phyloP scores from a whole-genome alignment of 192 early-diverging fungal species.

The Coemansia sp. region DNA sequence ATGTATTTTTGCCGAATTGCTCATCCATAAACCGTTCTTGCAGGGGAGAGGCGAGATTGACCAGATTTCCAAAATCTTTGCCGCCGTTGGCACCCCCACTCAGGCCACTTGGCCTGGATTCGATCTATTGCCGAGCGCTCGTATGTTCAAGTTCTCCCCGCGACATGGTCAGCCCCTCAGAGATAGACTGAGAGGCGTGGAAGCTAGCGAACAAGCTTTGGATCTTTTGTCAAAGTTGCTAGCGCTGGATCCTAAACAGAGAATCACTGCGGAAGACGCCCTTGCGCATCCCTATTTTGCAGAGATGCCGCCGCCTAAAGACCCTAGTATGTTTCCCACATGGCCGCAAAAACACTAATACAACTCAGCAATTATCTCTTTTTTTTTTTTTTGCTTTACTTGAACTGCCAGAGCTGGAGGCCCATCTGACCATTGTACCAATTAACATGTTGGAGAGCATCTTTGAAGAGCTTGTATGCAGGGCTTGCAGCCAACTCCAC shows the following conservation, averaged over 20 bases:
- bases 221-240: slow-evolving; percentile 78
- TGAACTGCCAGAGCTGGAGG: not conserved
- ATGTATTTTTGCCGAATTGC: slow-evolving; percentile 95
- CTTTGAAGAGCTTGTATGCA: not conserved
- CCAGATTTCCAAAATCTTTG: slow-evolving; percentile 82
- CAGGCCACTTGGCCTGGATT: slow-evolving; percentile 76
- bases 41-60: slow-evolving; percentile 79
- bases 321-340: slow-evolving; percentile 91
- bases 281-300: slow-evolving; percentile 88
- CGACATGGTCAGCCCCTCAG: slow-evolving; percentile 20
- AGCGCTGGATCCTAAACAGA: slow-evolving; percentile 75
- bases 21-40: slow-evolving; percentile 79
- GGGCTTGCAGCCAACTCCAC: not conserved
- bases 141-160: slow-evolving; percentile 67
- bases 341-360: slow-evolving; percentile 77
- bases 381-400: not conserved
- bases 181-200: slow-evolving; percentile 27
- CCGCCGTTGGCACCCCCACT: slow-evolving; percentile 82
- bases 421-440: not conserved
- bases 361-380: too few relatives aligned
- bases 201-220: slow-evolving; percentile 49
- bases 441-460: not conserved
- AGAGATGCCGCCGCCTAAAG: slow-evolving; percentile 83
- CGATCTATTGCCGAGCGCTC: slow-evolving; percentile 60
- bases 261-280: slow-evolving; percentile 90